Base-by-base conservation (phyloP, 179 eudicot species). In the Corrigiola litoralis region DNA sequence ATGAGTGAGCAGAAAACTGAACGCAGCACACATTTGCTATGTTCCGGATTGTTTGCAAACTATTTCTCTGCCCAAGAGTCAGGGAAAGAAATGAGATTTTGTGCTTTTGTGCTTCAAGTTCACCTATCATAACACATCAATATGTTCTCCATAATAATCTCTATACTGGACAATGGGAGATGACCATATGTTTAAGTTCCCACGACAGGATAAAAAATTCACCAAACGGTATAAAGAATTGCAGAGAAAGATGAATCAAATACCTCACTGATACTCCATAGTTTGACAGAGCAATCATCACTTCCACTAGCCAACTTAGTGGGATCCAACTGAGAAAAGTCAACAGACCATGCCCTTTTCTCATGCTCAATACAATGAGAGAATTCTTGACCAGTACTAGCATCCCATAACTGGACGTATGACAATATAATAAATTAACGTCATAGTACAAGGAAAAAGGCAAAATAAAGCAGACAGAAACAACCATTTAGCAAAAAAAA, bases 321-420 rank as follows among this genome's bases (percentile, higher is more conserved):
- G 46, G 99, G 99, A 82, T 95, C 97, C 67, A 87, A 73, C 56
- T 56, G 79, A 61, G 96, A 95, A 53, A 95, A 95, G 54, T 95
- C 99, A 75, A 95, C 92, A 62, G 92, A 95, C 99, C 99, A 95
- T 18, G 97, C 97, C 81, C 99, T 82, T 69, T 75, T 83, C 47
- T 53, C 68, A 73, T 95, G 99, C 73, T 91, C 97, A 51, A 45
- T 58, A 67, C 79, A 81, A 55, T 85, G 85, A 50, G 78, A 79
- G 70, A 84, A 71, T 14, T 17, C 86, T 80, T 88, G 88, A 66
- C 99, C 96, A 32, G 92, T 91, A 44, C 92, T 80, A 13, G 86
- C 96, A 82, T 95, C 99, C 99, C 99, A 95, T 59, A 91, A 64
- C 99, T 95, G 87, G 34, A 74, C 58, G 38, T 79, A 75, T 48